These are phyloP conservation scores for Sphaerulina vaccinii DNA, from an alignment of 2,329 filamentous ascomycete genomes.

Conservation along the genomic window DNA sequence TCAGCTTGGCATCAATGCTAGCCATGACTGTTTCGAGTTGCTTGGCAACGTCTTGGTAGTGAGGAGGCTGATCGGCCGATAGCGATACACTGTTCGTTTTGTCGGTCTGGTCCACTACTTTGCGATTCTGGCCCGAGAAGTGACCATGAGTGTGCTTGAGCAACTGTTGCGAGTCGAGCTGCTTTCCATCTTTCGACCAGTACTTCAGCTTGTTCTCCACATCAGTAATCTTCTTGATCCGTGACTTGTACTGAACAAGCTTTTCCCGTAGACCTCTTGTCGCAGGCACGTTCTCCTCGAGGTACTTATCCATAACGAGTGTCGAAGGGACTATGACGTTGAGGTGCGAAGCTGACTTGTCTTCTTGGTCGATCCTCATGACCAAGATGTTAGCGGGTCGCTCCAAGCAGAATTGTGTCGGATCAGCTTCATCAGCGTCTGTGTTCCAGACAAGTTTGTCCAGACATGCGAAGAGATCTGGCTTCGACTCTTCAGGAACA, in stretches of 20 bases:
- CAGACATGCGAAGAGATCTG: constrained; percentile 30
- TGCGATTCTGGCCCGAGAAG: constrained; percentile 33
- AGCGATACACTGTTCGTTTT: constrained; percentile 23
- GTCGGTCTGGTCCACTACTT: constrained; percentile 25
- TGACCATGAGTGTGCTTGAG: constrained; percentile 37
- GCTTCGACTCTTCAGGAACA: constrained; percentile 7
- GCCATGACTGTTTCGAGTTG: constrained; percentile 39
- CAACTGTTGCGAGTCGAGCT: constrained; percentile 40
- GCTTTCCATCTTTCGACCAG: constrained; percentile 31
- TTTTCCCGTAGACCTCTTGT: constrained; percentile 50
- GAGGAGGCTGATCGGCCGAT: constrained; percentile 20
- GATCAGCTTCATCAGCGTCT: constrained; percentile 25
- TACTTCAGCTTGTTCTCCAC: constrained; percentile 40
- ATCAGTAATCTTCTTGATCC: constrained; percentile 35
- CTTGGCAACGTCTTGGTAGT: constrained; percentile 31
- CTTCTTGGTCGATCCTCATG: constrained; percentile 45
- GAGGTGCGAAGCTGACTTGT: constrained; percentile 35
- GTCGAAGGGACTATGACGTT: constrained; percentile 53
- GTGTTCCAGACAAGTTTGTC: constrained; percentile 36
- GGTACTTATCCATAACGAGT: constrained; percentile 61
- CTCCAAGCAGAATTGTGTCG: constrained; percentile 40
- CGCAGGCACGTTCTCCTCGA: constrained; percentile 51
- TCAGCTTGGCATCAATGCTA: constrained; percentile 36
- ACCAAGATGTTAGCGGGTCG: constrained; percentile 56
- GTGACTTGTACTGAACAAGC: constrained; percentile 36